Evolutionary conservation across 805 yeast species (phyloP).

Genomic region (Lachancea thermotolerans): DNA sequence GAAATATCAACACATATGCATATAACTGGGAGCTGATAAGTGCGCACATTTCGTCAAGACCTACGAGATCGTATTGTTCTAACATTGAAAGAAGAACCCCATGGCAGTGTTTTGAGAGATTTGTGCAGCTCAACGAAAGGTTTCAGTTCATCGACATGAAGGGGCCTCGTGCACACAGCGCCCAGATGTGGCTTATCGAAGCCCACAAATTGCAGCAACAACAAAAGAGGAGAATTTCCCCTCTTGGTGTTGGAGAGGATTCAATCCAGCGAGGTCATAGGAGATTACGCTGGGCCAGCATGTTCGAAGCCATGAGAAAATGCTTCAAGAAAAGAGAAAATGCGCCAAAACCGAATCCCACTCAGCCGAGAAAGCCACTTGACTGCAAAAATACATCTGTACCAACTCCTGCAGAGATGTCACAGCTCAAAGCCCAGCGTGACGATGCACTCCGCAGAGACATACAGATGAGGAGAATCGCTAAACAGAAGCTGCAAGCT

Average conservation of each 20-base stretch:
- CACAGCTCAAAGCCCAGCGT: conserved; percentile 75
- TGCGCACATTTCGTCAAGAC: conserved; percentile 61
- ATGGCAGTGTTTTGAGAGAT: conserved; percentile 98
- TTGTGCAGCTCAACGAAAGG: conserved; percentile 83
- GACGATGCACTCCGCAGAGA: conserved; percentile 79
- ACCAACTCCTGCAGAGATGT: conserved; percentile 78
- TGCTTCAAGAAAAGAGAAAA: conserved; percentile 83
- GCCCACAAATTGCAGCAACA: conserved; percentile 85
- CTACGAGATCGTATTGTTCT: conserved; percentile 67
- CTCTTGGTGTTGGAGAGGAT: conserved; percentile 88
- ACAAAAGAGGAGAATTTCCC: conserved; percentile 82
- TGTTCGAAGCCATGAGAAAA: conserved; percentile 93
- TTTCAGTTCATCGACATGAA: conserved; percentile 82
- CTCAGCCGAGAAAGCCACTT: conserved; percentile 35
- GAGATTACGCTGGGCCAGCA: conserved; percentile 88
- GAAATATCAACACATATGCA: conserved; percentile 75
- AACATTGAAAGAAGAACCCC: conserved; percentile 94
- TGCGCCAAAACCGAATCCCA: conserved; percentile 52
- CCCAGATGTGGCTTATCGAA: conserved; percentile 87
- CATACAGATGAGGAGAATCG: conserved; percentile 28
- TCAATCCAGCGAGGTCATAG: conserved; percentile 91
- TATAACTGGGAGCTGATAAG: conserved; percentile 93
- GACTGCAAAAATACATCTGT: conserved; percentile 44
- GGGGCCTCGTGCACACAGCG: conserved; percentile 75
- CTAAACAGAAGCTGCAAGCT: conserved; percentile 27